These are phyloP conservation scores for Pythium oligandrum DNA, from an alignment of 352 stramenopile genomes.

Conservation along the genomic window DNA sequence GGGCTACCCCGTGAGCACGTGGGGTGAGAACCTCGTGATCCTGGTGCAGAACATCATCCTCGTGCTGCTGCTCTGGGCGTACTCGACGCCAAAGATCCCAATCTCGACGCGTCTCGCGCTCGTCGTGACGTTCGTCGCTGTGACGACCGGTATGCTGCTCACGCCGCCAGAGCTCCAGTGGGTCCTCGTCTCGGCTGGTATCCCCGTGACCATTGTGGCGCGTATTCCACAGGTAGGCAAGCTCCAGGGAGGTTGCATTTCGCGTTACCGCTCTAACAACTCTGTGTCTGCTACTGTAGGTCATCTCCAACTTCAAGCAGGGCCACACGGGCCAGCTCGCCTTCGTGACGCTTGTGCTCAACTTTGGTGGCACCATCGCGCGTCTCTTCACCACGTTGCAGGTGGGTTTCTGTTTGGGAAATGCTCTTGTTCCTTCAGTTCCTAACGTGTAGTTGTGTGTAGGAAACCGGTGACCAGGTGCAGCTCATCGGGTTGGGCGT, in stretches of 20 bases:
- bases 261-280: slow-evolving; percentile 4
- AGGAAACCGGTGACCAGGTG: slow-evolving; percentile 76
- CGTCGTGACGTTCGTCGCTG: slow-evolving; percentile 35
- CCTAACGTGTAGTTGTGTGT: background rate
- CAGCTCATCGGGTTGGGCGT: slow-evolving; percentile 68
- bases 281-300: slow-evolving; percentile 26
- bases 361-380: slow-evolving; percentile 73
- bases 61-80: slow-evolving; percentile 78
- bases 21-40: slow-evolving; percentile 84
- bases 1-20: slow-evolving; percentile 83
- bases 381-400: slow-evolving; percentile 86
- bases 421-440: background rate
- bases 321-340: slow-evolving; percentile 87
- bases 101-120: slow-evolving; percentile 43
- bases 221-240: slow-evolving; percentile 66
- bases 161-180: slow-evolving; percentile 73
- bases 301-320: slow-evolving; percentile 86
- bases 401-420: slow-evolving; percentile 14
- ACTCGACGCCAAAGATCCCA: slow-evolving; percentile 52
- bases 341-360: slow-evolving; percentile 81
- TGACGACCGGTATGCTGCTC: slow-evolving; percentile 50
- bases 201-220: slow-evolving; percentile 74
- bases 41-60: slow-evolving; percentile 82
- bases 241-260: background rate
- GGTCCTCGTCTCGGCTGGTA: slow-evolving; percentile 64